Percentiles rank a stretch among this genome's conserved stretches.
These are phyloP conservation scores for Pythium rhizo-oryzae DNA, from an alignment of 352 stramenopile species.

Conservation along the genomic window DNA sequence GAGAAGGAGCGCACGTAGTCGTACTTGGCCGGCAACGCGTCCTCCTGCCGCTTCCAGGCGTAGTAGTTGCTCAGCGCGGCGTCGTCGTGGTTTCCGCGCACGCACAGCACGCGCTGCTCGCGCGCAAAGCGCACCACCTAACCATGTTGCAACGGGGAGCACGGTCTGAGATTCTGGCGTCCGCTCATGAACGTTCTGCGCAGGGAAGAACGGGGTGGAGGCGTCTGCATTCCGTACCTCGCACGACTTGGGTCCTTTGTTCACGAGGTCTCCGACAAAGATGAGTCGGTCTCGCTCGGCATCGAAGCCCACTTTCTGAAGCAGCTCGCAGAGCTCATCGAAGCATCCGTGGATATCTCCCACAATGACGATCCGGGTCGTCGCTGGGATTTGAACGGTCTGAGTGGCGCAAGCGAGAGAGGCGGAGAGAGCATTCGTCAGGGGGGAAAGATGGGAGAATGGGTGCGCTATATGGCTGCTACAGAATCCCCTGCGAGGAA, in stretches of 20 bases:
- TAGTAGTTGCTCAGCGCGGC: conserved; percentile 66
- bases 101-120: conserved; percentile 50
- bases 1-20: conserved; percentile 62
- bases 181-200: neutral
- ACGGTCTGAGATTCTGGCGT: neutral
- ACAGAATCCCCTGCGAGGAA: conserved; percentile 19
- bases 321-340: conserved; percentile 75
- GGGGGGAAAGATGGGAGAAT: neutral
- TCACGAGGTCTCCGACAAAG: conserved; percentile 92
- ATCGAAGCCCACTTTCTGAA: conserved; percentile 50
- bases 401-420: conserved; percentile 3
- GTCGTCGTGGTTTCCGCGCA: conserved; percentile 86
- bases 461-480: conserved; percentile 17
- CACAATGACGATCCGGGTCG: conserved; percentile 73
- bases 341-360: conserved; percentile 93
- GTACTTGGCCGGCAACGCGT: conserved; percentile 44
- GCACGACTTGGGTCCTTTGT: conserved; percentile 89
- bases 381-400: conserved; percentile 11
- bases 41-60: conserved; percentile 33
- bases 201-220: neutral
- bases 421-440: neutral
- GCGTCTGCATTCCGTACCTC: conserved; percentile 33
- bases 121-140: conserved; percentile 79
- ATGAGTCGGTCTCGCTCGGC: conserved; percentile 71
- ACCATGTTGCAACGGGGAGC: neutral